These are phyloP conservation scores for Fusarium albosuccineum DNA, from an alignment of 2,329 filamentous ascomycete genomes.

Conservation along the genomic window DNA sequence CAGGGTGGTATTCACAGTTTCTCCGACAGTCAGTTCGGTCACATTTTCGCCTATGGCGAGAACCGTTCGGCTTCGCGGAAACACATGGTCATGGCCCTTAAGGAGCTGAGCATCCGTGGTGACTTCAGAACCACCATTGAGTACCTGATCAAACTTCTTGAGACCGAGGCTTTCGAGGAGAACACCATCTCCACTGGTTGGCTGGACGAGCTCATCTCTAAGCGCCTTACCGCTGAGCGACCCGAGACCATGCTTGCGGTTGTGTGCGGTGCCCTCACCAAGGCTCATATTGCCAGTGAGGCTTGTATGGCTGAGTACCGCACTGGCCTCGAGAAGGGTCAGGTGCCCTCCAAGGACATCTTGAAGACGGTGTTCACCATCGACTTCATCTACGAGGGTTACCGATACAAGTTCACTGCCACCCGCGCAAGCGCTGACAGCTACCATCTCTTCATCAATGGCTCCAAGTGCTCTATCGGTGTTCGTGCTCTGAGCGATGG, in stretches of 20 bases:
- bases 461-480: constrained; percentile 94
- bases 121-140: constrained; percentile 99
- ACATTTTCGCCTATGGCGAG: constrained; percentile 99
- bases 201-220: constrained; percentile 98
- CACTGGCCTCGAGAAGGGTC: constrained; percentile 92
- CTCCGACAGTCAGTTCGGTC: constrained; percentile 98
- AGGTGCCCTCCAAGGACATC: constrained; percentile 96
- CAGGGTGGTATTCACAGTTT: constrained; percentile 98
- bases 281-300: constrained; percentile 95
- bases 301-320: constrained; percentile 88
- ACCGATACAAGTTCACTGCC: constrained; percentile 97
- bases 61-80: constrained; percentile 96
- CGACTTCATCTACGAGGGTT: constrained; percentile 98
- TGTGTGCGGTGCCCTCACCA: constrained; percentile 93
- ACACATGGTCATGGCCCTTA: constrained; percentile 98
- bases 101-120: constrained; percentile 99
- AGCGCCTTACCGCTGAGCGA: constrained; percentile 95
- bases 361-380: constrained; percentile 97
- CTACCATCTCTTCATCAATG: constrained; percentile 99
- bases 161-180: constrained; percentile 97
- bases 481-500: constrained; percentile 94
- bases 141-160: constrained; percentile 97
- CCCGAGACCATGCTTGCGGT: constrained; percentile 95
- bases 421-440: constrained; percentile 92
- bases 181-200: constrained; percentile 99